Evolutionary conservation across 2,329 filamentous ascomycete genomes (phyloP), one percentile per base, ranked within the genome.

Genomic region (Taxawa tesnikishii): DNA sequence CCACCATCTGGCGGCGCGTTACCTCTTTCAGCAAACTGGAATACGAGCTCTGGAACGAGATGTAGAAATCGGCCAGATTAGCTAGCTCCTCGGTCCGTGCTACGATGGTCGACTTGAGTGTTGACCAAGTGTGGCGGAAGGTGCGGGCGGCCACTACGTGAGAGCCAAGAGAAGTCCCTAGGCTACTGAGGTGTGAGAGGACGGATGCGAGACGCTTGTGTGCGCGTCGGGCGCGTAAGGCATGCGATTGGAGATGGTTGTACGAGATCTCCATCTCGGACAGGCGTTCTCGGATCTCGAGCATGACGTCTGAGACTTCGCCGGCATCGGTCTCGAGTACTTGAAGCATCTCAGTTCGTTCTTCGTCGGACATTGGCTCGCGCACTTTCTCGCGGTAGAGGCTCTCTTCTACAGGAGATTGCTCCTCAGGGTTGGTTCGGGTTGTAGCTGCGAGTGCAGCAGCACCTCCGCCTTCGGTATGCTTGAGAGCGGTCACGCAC

Each of bases 401-500:
- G 16, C 75, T 75, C 0, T 76, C 79, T 34, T 81, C 76, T 7
- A 73, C 77, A 1, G 76, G 67, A 11, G 31, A 29, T 10, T n/a
- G n/a, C 11, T 58, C 61, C 16, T 68, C 67, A 10, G 52, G 43
- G 18, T 47, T 46, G 10, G 49, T 54, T 1, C 32, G 41, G 10
- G 42, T 35, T 9, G 39, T 41, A 15, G 53, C 53, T 37, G 39
- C 37, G n/a, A 52, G 57, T 3, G 62, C 63, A 10, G 63, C 63
- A 38, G 61, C 61, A 8, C 60, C 59, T 7, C 65, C 62, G 36
- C 63, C 63, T 59, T 94, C 85, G 3, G 87, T 94, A 31, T 88
- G 84, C 38, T 85, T 82, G 26, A 94, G 79, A 1, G 88, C 88
- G 1, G 79, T 88, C 10, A 93, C 83, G 54, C 88, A 94, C 42